These are phyloP conservation scores for Gamarada debralockiae DNA, from an alignment of 495 filamentous ascomycete species.

Conservation along the genomic window DNA sequence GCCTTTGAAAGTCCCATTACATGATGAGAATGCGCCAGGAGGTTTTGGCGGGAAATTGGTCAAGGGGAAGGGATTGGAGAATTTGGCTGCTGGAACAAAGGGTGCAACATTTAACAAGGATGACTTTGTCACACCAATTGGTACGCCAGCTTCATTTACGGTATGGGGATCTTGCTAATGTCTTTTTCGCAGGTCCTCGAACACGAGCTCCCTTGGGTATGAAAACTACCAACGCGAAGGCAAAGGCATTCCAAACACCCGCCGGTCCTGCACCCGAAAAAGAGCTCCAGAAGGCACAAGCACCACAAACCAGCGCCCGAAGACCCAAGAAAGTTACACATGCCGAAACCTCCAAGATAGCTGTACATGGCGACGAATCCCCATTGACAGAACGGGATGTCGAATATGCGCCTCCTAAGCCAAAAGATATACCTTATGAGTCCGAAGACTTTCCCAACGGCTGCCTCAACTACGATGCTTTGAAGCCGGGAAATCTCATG, in stretches of 20 bases:
- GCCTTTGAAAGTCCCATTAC: conserved; percentile 75
- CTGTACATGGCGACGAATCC: conserved; percentile 38
- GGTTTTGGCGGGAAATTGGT: conserved; percentile 60
- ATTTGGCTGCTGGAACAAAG: conserved; percentile 59
- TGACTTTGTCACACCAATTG: conserved; percentile 78
- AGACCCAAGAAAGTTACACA: conserved; percentile 35
- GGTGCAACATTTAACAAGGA: conserved; percentile 48
- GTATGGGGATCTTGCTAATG: background rate
- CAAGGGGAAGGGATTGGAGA: conserved; percentile 62
- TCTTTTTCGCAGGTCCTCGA: conserved; percentile 53
- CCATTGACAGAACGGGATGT: conserved; percentile 50
- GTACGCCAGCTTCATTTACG: conserved; percentile 37
- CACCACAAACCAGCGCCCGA: conserved; percentile 31
- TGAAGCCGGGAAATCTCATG: conserved; percentile 61
- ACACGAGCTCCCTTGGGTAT: conserved; percentile 79
- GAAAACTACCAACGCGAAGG: conserved; percentile 96
- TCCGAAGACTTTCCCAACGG: conserved; percentile 70
- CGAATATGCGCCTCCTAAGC: conserved; percentile 41
- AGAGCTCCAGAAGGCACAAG: conserved; percentile 40
- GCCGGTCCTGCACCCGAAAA: conserved; percentile 24
- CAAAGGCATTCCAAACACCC: conserved; percentile 58
- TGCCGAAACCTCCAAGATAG: conserved; percentile 38
- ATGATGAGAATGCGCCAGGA: conserved; percentile 80
- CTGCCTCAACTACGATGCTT: conserved; percentile 34
- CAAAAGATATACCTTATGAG: conserved; percentile 64